These are phyloP conservation scores for Prunus mira DNA, from an alignment of 306 rosid genomes.

Conservation along the genomic window DNA sequence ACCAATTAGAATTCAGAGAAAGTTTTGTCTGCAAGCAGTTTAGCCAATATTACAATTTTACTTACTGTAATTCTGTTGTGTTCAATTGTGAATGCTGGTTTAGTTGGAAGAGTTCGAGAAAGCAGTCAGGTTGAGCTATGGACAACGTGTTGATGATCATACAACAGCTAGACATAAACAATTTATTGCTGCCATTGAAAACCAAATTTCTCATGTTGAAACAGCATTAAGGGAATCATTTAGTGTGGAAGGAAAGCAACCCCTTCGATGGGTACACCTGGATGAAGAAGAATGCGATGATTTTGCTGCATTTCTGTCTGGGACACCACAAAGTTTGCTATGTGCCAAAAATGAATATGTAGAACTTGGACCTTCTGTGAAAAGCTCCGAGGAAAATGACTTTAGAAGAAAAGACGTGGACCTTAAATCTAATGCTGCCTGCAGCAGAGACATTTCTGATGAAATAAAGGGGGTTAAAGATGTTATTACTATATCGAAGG, in stretches of 20 bases:
- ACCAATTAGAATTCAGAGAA: slow-evolving; percentile 4
- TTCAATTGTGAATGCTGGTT: slow-evolving; percentile 22
- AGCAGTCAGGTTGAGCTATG: slow-evolving; percentile 80
- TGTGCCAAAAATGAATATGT: slow-evolving; percentile 34
- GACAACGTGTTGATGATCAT: slow-evolving; percentile 52
- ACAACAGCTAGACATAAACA: slow-evolving; percentile 70
- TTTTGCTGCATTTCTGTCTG: slow-evolving; percentile 88
- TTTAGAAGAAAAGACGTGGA: slow-evolving; percentile 34
- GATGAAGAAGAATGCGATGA: slow-evolving; percentile 84
- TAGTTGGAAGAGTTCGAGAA: slow-evolving; percentile 92
- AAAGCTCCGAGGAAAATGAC: slow-evolving; percentile 38
- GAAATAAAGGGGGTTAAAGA: slow-evolving; percentile 43
- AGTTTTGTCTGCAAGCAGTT: slow-evolving; percentile 8
- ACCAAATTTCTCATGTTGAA: slow-evolving; percentile 78
- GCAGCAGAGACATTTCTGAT: slow-evolving; percentile 30
- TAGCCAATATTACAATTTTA: slow-evolving; percentile 3
- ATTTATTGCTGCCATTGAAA: slow-evolving; percentile 77
- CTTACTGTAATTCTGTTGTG: slow-evolving; percentile 22
- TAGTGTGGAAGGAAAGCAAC: slow-evolving; percentile 66
- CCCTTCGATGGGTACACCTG: slow-evolving; percentile 79
- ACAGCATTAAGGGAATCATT: slow-evolving; percentile 55
- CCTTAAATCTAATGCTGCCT: slow-evolving; percentile 29
- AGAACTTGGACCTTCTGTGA: slow-evolving; percentile 33
- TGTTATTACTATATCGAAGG: slow-evolving; percentile 32
- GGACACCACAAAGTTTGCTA: slow-evolving; percentile 43